A percentile compares a stretch with the other conserved stretches of the same genome.
Evolutionary conservation across 257 asterid species (phyloP).

Genomic region (Nicotiana tomentosiformis): DNA sequence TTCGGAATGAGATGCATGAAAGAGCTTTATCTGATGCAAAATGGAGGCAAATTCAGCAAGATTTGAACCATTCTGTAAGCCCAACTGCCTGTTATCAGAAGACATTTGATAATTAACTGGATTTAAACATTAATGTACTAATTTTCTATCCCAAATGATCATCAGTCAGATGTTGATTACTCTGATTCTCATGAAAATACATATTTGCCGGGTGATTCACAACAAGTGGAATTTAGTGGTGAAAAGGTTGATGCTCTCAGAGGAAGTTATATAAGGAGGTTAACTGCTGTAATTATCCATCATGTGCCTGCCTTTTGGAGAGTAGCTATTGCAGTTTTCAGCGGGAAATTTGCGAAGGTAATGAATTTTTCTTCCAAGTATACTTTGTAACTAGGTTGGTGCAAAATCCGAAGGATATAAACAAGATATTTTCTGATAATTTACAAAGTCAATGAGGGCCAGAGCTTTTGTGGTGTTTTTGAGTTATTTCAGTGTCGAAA

Average conservation of each 20-base stretch:
- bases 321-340: slow-evolving; percentile 86
- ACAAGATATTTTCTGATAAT: neutral
- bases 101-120: neutral
- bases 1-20: slow-evolving; percentile 70
- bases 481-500: neutral
- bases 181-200: slow-evolving; percentile 33
- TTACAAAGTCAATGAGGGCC: neutral
- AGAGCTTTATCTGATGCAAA: slow-evolving; percentile 84
- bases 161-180: slow-evolving; percentile 59
- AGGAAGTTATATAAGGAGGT: slow-evolving; percentile 77
- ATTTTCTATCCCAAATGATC: slow-evolving; percentile 8
- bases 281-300: slow-evolving; percentile 86
- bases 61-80: slow-evolving; percentile 67
- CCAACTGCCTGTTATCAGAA: neutral
- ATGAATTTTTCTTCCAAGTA: neutral
- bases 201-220: slow-evolving; percentile 38
- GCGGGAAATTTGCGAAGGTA: slow-evolving; percentile 96
- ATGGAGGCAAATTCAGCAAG: slow-evolving; percentile 95
- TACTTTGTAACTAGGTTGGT: neutral
- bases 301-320: slow-evolving; percentile 92
- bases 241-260: slow-evolving; percentile 83
- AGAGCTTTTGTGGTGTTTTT: slow-evolving; percentile 1
- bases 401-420: neutral
- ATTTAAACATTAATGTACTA: neutral
- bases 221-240: slow-evolving; percentile 40